phyloP scores from a whole-genome alignment of 2,329 filamentous ascomycete genomes.

The Leptographium procerum region DNA sequence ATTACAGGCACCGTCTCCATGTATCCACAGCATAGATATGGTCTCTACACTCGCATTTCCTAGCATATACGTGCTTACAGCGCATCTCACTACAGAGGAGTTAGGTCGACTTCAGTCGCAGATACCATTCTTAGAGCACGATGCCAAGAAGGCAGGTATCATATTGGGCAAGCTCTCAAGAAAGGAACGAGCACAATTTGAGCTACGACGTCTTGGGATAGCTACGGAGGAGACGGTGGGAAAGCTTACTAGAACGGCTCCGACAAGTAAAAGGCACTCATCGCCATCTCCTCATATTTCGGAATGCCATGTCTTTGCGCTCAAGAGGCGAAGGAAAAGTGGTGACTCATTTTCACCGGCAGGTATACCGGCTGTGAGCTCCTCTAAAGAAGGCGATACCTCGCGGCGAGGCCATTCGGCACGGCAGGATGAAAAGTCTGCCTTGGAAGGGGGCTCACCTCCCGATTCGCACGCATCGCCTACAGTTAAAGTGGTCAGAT shows the following conservation, averaged over 20 bases:
- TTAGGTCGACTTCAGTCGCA: conserved; percentile 53
- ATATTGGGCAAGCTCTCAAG: conserved; percentile 63
- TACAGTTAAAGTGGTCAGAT: conserved; percentile 38
- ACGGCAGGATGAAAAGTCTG: background rate
- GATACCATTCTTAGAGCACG: conserved; percentile 56
- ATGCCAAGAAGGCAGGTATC: conserved; percentile 60
- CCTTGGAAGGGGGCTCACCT: background rate
- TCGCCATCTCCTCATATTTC: background rate
- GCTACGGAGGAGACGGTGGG: conserved; percentile 36
- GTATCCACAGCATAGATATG: background rate
- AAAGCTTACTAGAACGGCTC: background rate
- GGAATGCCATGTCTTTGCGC: background rate
- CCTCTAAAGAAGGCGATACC: background rate
- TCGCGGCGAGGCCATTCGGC: background rate
- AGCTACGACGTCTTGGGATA: conserved; percentile 59
- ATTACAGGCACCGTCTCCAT: background rate
- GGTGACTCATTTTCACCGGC: background rate
- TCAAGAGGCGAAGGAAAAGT: background rate
- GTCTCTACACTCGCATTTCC: conserved; percentile 31
- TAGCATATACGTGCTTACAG: conserved; percentile 60
- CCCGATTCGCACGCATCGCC: background rate
- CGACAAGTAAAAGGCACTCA: background rate
- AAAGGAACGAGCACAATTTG: conserved; percentile 61
- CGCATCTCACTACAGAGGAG: conserved; percentile 54
- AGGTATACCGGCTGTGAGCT: too few species aligned